Conservation (phyloP, 2,329 filamentous ascomycete species). For the Chlorencoelia australis region DNA sequence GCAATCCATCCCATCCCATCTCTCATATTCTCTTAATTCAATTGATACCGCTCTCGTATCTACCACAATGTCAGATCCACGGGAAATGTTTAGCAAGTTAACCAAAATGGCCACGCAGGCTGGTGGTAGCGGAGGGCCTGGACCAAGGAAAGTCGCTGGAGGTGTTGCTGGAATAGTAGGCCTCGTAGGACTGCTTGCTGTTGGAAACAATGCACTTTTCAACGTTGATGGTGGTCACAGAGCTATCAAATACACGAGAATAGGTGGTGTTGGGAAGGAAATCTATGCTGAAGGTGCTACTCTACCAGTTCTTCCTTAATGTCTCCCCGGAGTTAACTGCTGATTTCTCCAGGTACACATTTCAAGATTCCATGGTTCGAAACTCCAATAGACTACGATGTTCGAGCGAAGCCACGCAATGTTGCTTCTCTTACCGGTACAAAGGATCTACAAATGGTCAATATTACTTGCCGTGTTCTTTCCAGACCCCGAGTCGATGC, state of each 20-base stretch:
- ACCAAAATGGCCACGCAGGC: conserved; percentile 48
- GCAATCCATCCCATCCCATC: no score
- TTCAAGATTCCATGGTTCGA: conserved; percentile 94
- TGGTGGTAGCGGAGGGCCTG: conserved; percentile 33
- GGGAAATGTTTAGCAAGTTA: conserved; percentile 56
- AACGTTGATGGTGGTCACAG: conserved; percentile 96
- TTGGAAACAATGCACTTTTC: conserved; percentile 52
- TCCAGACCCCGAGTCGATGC: conserved; percentile 80
- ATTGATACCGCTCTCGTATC: no score
- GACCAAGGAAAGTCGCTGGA: conserved; percentile 41
- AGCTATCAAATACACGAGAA: conserved; percentile 93
- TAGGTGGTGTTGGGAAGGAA: conserved; percentile 89
- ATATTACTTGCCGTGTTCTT: conserved; percentile 98
- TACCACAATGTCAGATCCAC: conserved; percentile 39
- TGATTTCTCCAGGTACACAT: conserved; percentile 62
- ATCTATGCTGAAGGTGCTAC: conserved; percentile 83
- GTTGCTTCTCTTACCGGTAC: conserved; percentile 95
- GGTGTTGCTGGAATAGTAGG: conserved; percentile 44
- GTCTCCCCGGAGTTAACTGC: conserved; percentile 7
- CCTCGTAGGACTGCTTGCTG: conserved; percentile 41
- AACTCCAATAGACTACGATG: conserved; percentile 92
- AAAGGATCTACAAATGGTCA: conserved; percentile 99
- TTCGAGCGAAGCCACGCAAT: conserved; percentile 93
- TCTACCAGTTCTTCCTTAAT: neutral
- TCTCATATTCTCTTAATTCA: conserved; percentile 1